Evolutionary conservation across 108 stramenopile genomes (phyloP).

Genomic region (Aurantiochytrium sp.): DNA sequence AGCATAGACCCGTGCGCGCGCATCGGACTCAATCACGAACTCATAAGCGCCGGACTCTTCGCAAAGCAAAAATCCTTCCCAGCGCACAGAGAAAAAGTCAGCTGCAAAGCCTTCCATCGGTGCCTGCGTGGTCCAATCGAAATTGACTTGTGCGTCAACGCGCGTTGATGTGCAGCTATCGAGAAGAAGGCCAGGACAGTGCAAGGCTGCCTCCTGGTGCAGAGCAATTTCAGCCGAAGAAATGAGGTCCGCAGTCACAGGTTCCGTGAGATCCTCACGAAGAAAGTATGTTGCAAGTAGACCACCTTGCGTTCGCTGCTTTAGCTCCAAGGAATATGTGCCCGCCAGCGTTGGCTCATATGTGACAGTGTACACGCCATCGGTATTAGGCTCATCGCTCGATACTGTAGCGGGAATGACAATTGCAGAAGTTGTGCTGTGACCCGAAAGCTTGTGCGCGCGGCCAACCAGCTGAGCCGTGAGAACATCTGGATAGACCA

Average conservation of each 20-base stretch:
- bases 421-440: not conserved
- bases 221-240: not conserved
- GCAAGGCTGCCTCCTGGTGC: not conserved
- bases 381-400: slow-evolving; percentile 35
- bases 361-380: slow-evolving; percentile 49
- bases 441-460: not conserved
- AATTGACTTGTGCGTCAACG: slow-evolving; percentile 48
- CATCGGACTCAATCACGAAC: slow-evolving; percentile 42
- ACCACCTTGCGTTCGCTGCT: slow-evolving; percentile 54
- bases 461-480: not conserved
- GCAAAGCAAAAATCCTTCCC: slow-evolving; percentile 52
- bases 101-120: slow-evolving; percentile 58
- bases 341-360: slow-evolving; percentile 63
- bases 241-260: slow-evolving; percentile 45
- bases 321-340: slow-evolving; percentile 37
- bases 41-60: slow-evolving; percentile 38
- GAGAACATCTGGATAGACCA: not conserved
- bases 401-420: not conserved
- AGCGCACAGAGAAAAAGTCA: slow-evolving; percentile 61
- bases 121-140: slow-evolving; percentile 54
- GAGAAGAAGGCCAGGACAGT: slow-evolving; percentile 22
- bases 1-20: slow-evolving; percentile 38
- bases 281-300: slow-evolving; percentile 61
- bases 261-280: slow-evolving; percentile 56
- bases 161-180: slow-evolving; percentile 56